Percentiles rank a stretch among this genome's conserved stretches.
phyloP scores from a whole-genome alignment of 139 green algal genomes.

The Tetradesmus lagerheimii region DNA sequence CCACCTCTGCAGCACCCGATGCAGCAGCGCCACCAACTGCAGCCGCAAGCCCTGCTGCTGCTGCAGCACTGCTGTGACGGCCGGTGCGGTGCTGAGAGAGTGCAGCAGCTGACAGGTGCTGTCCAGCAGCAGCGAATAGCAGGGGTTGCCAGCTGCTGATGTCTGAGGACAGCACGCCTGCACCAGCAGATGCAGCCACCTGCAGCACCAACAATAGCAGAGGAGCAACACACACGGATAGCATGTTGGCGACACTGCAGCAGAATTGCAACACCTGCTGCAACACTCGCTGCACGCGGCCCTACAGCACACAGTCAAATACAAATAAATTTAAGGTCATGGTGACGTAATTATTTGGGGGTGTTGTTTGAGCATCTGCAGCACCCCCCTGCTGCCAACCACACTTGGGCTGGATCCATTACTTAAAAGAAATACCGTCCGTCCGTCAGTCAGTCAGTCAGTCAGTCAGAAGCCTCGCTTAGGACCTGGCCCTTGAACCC shows the following conservation, averaged over 20 bases:
- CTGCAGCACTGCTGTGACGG: not conserved
- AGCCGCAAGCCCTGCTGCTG: not conserved
- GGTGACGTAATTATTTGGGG: too few relatives aligned
- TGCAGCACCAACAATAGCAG: conserved; percentile 13
- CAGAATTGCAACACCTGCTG: not conserved
- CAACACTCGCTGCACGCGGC: too few relatives aligned
- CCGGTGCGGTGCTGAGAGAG: not conserved
- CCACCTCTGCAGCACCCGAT: not conserved
- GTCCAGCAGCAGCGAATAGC: not conserved
- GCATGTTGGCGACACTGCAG: not conserved
- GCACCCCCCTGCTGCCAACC: too few relatives aligned
- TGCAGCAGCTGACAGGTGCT: conserved; percentile 8
- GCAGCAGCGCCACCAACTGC: not conserved
- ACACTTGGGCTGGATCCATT: too few relatives aligned
- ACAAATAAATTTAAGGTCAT: too few relatives aligned
- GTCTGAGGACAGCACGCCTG: not conserved
- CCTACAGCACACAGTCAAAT: not conserved
- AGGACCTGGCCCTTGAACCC: too few relatives aligned
- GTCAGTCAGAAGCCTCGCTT: too few relatives aligned
- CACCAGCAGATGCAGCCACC: conserved; percentile 18
- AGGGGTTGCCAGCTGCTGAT: not conserved
- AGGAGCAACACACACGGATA: not conserved
- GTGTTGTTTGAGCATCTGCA: too few relatives aligned
- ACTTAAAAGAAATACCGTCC: too few relatives aligned
- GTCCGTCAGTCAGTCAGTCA: too few relatives aligned